A percentile compares a stretch with the other conserved stretches of the same genome.
Conservation (phyloP, 495 filamentous ascomycete species). For the Xylaria bambusicola region DNA sequence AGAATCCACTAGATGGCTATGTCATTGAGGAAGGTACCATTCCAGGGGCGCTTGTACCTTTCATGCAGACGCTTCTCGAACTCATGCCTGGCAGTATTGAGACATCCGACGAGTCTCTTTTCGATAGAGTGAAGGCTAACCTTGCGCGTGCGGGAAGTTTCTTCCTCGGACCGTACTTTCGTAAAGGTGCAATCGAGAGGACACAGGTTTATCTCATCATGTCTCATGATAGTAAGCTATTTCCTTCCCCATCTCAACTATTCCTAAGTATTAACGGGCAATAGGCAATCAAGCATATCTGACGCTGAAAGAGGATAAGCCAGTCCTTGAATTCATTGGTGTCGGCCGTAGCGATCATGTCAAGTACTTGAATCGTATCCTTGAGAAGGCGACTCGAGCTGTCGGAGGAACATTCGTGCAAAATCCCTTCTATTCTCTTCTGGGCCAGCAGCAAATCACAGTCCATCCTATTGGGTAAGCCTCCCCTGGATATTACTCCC, state of each 20-base stretch:
- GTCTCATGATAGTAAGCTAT: conserved; percentile 65
- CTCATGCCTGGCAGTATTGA: conserved; percentile 53
- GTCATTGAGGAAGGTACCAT: conserved; percentile 68
- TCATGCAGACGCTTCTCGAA: conserved; percentile 61
- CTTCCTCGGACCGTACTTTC: conserved; percentile 59
- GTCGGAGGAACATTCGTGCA: conserved; percentile 61
- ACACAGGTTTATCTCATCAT: conserved; percentile 72
- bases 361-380: conserved; percentile 51
- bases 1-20: conserved; percentile 61
- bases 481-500: neutral
- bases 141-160: conserved; percentile 52
- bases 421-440: conserved; percentile 56
- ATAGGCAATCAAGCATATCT: conserved; percentile 60
- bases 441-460: conserved; percentile 60
- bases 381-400: conserved; percentile 54
- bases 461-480: conserved; percentile 66
- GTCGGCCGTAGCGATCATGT: conserved; percentile 58
- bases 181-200: conserved; percentile 54
- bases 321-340: conserved; percentile 59
- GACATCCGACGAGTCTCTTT: conserved; percentile 39
- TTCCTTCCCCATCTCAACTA: neutral
- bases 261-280: conserved; percentile 14
- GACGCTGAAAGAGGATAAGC: conserved; percentile 61
- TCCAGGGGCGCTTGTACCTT: conserved; percentile 55
- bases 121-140: conserved; percentile 45